Percentiles rank a stretch among this genome's conserved stretches.
phyloP scores from a whole-genome alignment of 768 basidiomycete species.

The Fomitopsis serialis region DNA sequence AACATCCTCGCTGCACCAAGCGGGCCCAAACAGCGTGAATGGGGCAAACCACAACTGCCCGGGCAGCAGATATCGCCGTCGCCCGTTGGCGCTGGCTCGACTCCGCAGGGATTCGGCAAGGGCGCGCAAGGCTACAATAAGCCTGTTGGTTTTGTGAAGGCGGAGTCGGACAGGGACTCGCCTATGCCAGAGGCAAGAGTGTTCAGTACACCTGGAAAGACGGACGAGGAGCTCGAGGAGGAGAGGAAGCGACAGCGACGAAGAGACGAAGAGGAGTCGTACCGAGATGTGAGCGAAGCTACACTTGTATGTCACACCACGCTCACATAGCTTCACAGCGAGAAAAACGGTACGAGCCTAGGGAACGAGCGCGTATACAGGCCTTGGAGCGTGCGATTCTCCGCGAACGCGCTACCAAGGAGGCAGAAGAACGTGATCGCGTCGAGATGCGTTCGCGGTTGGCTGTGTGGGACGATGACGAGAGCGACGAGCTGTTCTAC shows the following conservation, averaged over 20 bases:
- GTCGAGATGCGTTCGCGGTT: constrained; percentile 75
- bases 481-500: constrained; percentile 90
- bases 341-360: constrained; percentile 88
- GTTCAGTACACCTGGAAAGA: constrained; percentile 43
- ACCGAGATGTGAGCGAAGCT: constrained; percentile 66
- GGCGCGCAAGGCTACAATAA: constrained; percentile 74
- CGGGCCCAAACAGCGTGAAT: constrained; percentile 73
- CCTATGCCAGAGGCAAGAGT: constrained; percentile 19
- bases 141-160: constrained; percentile 80
- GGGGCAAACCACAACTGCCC: constrained; percentile 58
- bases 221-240: constrained; percentile 85
- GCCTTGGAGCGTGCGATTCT: constrained; percentile 71
- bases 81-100: constrained; percentile 25
- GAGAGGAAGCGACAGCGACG: constrained; percentile 72
- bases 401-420: constrained; percentile 63
- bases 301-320: background rate
- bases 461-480: constrained; percentile 90
- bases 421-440: constrained; percentile 76
- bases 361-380: constrained; percentile 79
- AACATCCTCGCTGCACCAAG: constrained; percentile 44
- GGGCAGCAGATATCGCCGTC: constrained; percentile 14
- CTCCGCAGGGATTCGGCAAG: constrained; percentile 53
- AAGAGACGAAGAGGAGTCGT: constrained; percentile 79
- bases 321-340: constrained; percentile 43
- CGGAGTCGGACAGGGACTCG: constrained; percentile 39